A percentile compares a stretch with the other conserved stretches of the same genome.
phyloP scores from a whole-genome alignment of 495 filamentous ascomycete species.

The Jackrogersella multiformis region DNA sequence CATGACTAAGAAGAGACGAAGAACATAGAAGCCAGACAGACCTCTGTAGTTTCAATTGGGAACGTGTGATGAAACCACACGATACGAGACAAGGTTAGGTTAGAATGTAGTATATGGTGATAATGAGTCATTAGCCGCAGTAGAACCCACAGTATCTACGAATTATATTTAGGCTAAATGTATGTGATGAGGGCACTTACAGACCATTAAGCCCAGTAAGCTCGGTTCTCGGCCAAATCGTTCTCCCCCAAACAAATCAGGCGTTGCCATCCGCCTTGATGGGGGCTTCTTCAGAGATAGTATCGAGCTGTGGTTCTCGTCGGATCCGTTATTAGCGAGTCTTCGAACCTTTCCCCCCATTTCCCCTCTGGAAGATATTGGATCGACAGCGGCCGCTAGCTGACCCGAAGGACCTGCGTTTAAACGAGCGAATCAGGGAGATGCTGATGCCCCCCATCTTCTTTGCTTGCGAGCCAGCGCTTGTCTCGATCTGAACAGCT shows the following conservation, averaged over 20 bases:
- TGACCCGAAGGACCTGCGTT: slow-evolving; percentile 18
- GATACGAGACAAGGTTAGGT: slow-evolving; percentile 14
- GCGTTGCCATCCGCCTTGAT: slow-evolving; percentile 15
- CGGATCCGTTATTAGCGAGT: slow-evolving; percentile 30
- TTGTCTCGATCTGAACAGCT: slow-evolving; percentile 23
- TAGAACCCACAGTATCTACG: slow-evolving; percentile 33
- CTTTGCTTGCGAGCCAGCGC: slow-evolving; percentile 3
- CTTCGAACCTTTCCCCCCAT: slow-evolving; percentile 1
- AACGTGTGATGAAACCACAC: slow-evolving; percentile 25
- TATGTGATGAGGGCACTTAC: slow-evolving; percentile 17
- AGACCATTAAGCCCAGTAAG: slow-evolving; percentile 2
- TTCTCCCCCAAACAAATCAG: slow-evolving; percentile 39
- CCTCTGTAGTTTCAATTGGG: not conserved
- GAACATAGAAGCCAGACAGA: not conserved
- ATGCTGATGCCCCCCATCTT: slow-evolving; percentile 20
- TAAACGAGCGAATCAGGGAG: slow-evolving; percentile 39
- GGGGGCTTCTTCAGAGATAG: slow-evolving; percentile 14
- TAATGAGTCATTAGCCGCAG: slow-evolving; percentile 39
- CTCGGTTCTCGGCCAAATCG: slow-evolving; percentile 42
- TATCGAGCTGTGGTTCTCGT: slow-evolving; percentile 8
- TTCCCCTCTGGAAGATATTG: slow-evolving; percentile 32
- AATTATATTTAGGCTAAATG: slow-evolving; percentile 40
- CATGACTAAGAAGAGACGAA: slow-evolving; percentile 8
- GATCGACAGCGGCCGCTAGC: slow-evolving; percentile 25
- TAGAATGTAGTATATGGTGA: slow-evolving; percentile 1